phyloP scores from a whole-genome alignment of 108 stramenopile species.

The Cyclotella choctawhatcheeana region DNA sequence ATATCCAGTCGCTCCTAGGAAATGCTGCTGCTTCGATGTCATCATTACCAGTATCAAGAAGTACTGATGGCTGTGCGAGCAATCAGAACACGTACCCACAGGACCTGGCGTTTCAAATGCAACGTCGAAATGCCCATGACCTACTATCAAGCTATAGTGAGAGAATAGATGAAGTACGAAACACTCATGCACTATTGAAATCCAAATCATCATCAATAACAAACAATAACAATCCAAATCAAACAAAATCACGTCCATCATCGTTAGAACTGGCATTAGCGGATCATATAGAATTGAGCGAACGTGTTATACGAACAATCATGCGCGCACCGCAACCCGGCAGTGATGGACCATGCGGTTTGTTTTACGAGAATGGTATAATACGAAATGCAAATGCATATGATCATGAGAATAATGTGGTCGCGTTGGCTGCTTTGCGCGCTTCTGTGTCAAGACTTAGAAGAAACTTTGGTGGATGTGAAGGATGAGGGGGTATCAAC shows the following conservation, averaged over 20 bases:
- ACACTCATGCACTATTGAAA: constrained; percentile 36
- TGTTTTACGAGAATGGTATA: constrained; percentile 43
- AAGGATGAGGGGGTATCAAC: too few relatives aligned
- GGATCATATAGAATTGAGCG: constrained; percentile 40
- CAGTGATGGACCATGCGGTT: constrained; percentile 24
- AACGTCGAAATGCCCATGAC: constrained; percentile 14
- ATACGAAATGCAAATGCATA: constrained; percentile 24
- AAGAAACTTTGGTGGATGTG: constrained; percentile 23
- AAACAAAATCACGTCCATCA: constrained; percentile 11
- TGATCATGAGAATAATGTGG: constrained; percentile 48
- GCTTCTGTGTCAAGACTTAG: constrained; percentile 45
- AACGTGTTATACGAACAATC: constrained; percentile 44
- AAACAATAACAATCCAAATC: neutral
- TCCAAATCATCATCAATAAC: constrained; percentile 9
- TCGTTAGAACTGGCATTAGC: constrained; percentile 23
- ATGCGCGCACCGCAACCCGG: constrained; percentile 31
- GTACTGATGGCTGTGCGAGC: too few relatives aligned
- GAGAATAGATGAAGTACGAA: constrained; percentile 43
- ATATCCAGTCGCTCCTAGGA: constrained; percentile 34
- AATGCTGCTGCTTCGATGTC: constrained; percentile 20
- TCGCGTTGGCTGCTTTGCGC: constrained; percentile 46
- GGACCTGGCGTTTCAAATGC: constrained; percentile 14
- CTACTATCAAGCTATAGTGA: constrained; percentile 19
- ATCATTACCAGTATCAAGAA: neutral
- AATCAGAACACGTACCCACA: too few relatives aligned